A percentile compares a stretch with the other conserved stretches of the same genome.
phyloP scores from a whole-genome alignment of 2,329 filamentous ascomycete species.

The Penicillium sp. region DNA sequence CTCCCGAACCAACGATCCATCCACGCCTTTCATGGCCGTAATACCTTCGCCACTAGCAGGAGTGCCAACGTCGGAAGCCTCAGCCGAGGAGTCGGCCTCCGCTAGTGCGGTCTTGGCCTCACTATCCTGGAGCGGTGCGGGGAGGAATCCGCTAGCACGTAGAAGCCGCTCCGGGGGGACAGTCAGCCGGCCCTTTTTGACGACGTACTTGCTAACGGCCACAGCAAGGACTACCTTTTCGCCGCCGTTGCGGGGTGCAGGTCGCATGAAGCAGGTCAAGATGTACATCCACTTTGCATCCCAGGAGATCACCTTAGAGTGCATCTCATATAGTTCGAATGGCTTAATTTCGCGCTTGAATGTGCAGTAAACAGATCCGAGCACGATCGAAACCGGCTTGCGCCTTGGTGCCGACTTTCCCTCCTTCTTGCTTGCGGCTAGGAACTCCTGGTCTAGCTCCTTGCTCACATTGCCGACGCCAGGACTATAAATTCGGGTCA shows the following conservation, averaged over 20 bases:
- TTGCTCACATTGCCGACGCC: conserved; percentile 56
- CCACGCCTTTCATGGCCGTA: conserved; percentile 34
- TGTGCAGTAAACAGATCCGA: conserved; percentile 71
- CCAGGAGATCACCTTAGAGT: conserved; percentile 69
- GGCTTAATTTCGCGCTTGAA: conserved; percentile 74
- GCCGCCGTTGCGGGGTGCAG: conserved; percentile 44
- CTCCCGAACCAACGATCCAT: conserved; percentile 38
- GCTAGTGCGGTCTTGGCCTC: conserved; percentile 20
- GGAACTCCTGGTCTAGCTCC: conserved; percentile 54
- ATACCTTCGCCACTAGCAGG: conserved; percentile 36
- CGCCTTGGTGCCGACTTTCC: conserved; percentile 52
- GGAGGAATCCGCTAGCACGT: conserved; percentile 69
- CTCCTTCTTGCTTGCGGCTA: conserved; percentile 51
- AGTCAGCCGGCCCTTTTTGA: conserved; percentile 78
- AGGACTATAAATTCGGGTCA: conserved; percentile 65
- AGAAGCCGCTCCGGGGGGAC: conserved; percentile 78
- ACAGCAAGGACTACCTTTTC: conserved; percentile 69
- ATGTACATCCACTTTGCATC: conserved; percentile 81
- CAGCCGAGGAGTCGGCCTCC: conserved; percentile 23
- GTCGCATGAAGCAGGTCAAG: conserved; percentile 68
- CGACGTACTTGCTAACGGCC: conserved; percentile 75
- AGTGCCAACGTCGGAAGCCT: conserved; percentile 34
- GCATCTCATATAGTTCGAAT: conserved; percentile 70
- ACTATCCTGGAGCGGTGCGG: conserved; percentile 64
- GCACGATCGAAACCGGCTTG: conserved; percentile 60